phyloP scores from a whole-genome alignment of 2,329 filamentous ascomycete species.

The Cercospora nicotianae region DNA sequence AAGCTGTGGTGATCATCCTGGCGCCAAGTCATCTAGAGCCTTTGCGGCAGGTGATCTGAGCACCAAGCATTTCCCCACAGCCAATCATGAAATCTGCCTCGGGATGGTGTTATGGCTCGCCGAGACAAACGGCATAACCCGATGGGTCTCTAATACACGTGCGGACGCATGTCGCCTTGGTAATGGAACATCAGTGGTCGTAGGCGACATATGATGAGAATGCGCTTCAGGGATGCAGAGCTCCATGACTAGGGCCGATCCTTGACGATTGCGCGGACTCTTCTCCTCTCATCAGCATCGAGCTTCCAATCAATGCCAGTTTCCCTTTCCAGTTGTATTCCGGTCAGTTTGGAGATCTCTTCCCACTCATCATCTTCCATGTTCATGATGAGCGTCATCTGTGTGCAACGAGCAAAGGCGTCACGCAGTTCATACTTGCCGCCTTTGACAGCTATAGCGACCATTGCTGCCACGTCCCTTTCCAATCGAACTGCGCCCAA shows the following conservation, averaged over 20 bases:
- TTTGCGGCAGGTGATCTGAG: conserved; percentile 12
- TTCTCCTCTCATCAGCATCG: conserved; percentile 69
- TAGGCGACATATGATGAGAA: background rate
- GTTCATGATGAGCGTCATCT: conserved; percentile 83
- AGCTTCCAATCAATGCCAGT: conserved; percentile 71
- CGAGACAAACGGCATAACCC: background rate
- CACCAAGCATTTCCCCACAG: conserved; percentile 13
- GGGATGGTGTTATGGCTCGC: conserved; percentile 2
- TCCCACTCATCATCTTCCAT: conserved; percentile 98
- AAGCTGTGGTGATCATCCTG: conserved; percentile 7
- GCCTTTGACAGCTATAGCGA: conserved; percentile 65
- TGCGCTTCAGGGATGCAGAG: background rate
- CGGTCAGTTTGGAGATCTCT: conserved; percentile 56
- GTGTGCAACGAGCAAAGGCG: conserved; percentile 70
- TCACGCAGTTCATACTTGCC: conserved; percentile 76
- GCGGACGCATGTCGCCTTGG: background rate
- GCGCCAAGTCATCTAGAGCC: conserved; percentile 11
- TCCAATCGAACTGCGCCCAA: conserved; percentile 82
- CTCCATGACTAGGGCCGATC: conserved; percentile 12
- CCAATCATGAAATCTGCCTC: conserved; percentile 9
- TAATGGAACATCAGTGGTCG: background rate
- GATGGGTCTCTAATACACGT: background rate
- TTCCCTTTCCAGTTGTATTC: conserved; percentile 51
- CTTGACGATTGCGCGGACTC: conserved; percentile 58
- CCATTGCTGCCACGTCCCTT: conserved; percentile 76